Evolutionary conservation across 179 eudicot genomes (phyloP).

Genomic region (Actinidia chinensis): DNA sequence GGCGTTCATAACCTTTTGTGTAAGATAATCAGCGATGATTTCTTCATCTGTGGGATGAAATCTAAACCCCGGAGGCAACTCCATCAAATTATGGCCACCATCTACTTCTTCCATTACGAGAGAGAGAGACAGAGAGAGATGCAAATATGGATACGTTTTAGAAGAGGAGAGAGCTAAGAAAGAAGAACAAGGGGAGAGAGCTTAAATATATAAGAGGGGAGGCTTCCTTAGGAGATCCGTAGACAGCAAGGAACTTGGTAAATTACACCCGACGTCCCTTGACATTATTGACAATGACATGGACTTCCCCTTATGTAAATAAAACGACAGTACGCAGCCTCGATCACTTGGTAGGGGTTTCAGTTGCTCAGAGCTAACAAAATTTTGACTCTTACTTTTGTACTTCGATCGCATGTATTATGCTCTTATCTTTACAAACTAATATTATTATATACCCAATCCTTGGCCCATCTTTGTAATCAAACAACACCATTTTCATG

Average conservation of each 20-base stretch:
- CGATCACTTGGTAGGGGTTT: not conserved
- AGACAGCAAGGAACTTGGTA: constrained; percentile 27
- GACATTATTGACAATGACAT: no score
- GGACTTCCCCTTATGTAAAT: no score
- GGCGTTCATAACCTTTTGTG: constrained; percentile 31
- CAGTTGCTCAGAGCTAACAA: not conserved
- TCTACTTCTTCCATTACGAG: not conserved
- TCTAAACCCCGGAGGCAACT: constrained; percentile 48
- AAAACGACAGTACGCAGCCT: constrained; percentile 12
- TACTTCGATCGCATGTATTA: no score
- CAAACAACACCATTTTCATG: no score
- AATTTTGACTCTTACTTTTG: no score
- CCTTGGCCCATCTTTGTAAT: no score
- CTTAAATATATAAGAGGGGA: constrained; percentile 7
- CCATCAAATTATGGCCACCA: constrained; percentile 11
- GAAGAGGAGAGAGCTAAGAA: not conserved
- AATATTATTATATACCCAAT: no score
- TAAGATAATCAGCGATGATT: constrained; percentile 40
- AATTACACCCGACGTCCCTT: no score
- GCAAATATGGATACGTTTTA: not conserved
- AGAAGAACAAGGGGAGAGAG: not conserved
- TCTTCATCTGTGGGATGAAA: constrained; percentile 57
- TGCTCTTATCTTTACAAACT: no score
- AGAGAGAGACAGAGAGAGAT: not conserved
- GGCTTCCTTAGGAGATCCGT: constrained; percentile 19